Evolutionary conservation across 2,329 filamentous ascomycete species (phyloP).

Genomic region (Ascocoryne sarcoides): DNA sequence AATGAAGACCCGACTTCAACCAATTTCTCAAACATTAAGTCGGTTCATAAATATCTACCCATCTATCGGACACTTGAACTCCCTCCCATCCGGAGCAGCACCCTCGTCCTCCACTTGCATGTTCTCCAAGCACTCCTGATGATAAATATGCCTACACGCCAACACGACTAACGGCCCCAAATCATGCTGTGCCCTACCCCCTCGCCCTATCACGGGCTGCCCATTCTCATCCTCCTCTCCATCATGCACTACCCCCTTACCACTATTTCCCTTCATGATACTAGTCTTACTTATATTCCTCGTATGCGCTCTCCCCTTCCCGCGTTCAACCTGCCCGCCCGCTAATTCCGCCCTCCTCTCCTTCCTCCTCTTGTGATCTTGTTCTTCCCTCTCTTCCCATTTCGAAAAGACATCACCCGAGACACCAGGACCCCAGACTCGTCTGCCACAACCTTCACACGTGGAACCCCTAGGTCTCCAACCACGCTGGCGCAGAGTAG

Average conservation of each 20-base stretch:
- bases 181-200: constrained; percentile 38
- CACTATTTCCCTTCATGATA: constrained; percentile 13
- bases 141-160: constrained; percentile 63
- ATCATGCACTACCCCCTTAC: constrained; percentile 12
- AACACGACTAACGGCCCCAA: constrained; percentile 58
- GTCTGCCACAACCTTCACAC: constrained; percentile 75
- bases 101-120: constrained; percentile 44
- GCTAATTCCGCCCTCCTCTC: constrained; percentile 25
- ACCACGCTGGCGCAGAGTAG: constrained; percentile 67
- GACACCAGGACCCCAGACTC: constrained; percentile 84
- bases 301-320: constrained; percentile 33
- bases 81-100: constrained; percentile 42
- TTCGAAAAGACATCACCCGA: constrained; percentile 69
- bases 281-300: constrained; percentile 21
- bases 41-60: constrained; percentile 25
- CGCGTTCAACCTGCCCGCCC: constrained; percentile 28
- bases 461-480: constrained; percentile 83
- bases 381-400: constrained; percentile 59
- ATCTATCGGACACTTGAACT: constrained; percentile 32
- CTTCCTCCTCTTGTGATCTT: constrained; percentile 36
- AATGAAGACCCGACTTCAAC: no score
- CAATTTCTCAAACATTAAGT: no score
- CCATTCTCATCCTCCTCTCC: constrained; percentile 23
- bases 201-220: constrained; percentile 22
- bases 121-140: constrained; percentile 60